Evolutionary conservation across 441 rosid genomes (phyloP).

Genomic region (Dalechampia spathulata): DNA sequence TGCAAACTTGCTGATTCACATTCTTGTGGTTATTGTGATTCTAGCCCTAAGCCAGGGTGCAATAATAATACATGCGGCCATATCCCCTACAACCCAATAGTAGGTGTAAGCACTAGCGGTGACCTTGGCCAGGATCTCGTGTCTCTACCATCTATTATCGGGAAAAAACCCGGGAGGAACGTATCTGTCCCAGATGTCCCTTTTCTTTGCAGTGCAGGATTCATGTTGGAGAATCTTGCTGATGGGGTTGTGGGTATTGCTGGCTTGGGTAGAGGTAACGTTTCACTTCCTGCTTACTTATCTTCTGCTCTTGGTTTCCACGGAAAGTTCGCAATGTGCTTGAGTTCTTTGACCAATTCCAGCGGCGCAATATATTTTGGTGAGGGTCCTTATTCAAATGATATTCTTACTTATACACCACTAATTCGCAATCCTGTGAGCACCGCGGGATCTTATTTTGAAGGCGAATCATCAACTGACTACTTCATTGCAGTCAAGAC

Average conservation of each 20-base stretch:
- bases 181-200: constrained; percentile 18
- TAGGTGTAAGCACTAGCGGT: constrained; percentile 1
- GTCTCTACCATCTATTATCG: constrained; percentile 24
- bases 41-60: too few species aligned
- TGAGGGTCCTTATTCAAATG: constrained; percentile 16
- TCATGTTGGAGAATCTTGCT: constrained; percentile 19
- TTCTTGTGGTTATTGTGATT: too few species aligned
- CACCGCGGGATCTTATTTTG: constrained; percentile 8
- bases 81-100: too few species aligned
- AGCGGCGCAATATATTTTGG: constrained; percentile 23
- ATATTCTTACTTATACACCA: constrained; percentile 24
- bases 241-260: constrained; percentile 27
- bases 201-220: constrained; percentile 14
- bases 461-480: constrained; percentile 21
- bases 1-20: too few species aligned
- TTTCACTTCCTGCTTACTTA: constrained; percentile 35
- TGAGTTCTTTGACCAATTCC: constrained; percentile 7
- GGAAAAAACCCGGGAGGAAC: constrained; percentile 18
- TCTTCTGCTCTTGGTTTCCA: constrained; percentile 24
- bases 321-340: constrained; percentile 36
- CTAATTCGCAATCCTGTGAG: constrained; percentile 24
- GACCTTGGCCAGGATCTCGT: constrained; percentile 23
- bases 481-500: constrained; percentile 37
- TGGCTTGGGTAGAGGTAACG: constrained; percentile 26
- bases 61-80: too few species aligned